Conservation (phyloP, 2,329 filamentous ascomycete genomes). For the Phialophora tarda region DNA sequence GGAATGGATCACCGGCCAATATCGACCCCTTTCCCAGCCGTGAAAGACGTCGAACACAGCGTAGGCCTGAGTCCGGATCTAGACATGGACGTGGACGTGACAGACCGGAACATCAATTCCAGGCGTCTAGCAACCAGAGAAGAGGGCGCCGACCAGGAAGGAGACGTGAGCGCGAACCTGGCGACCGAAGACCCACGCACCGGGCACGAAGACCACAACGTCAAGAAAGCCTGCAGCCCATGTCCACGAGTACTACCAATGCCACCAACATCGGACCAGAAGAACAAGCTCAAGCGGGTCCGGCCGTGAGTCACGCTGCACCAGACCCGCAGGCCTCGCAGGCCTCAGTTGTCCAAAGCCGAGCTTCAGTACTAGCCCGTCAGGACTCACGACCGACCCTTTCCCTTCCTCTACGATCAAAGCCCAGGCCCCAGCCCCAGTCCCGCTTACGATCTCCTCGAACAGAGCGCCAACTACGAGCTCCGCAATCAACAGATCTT, state of each 20-base stretch:
- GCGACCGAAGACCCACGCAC: background rate
- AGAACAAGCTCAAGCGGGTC: background rate
- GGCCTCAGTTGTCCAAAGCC: background rate
- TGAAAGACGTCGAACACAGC: background rate
- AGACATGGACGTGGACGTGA: too few relatives aligned
- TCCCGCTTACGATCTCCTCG: background rate
- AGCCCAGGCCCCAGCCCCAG: too few relatives aligned
- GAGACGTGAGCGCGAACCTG: conserved; percentile 1
- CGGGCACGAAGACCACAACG: background rate
- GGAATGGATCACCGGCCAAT: background rate
- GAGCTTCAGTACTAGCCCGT: background rate
- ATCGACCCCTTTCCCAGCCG: background rate
- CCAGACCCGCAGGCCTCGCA: background rate
- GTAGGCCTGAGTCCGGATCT: too few relatives aligned
- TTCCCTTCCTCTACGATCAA: background rate
- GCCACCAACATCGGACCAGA: background rate
- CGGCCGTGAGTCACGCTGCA: background rate
- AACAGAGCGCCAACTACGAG: background rate
- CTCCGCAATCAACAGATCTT: background rate
- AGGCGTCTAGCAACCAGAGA: background rate
- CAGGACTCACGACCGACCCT: background rate
- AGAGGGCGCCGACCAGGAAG: background rate
- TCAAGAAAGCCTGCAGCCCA: background rate
- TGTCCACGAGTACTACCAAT: too few relatives aligned
- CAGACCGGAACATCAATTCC: background rate